Conservation (phyloP, 306 rosid genomes). For the Vigna nakashimae region DNA sequence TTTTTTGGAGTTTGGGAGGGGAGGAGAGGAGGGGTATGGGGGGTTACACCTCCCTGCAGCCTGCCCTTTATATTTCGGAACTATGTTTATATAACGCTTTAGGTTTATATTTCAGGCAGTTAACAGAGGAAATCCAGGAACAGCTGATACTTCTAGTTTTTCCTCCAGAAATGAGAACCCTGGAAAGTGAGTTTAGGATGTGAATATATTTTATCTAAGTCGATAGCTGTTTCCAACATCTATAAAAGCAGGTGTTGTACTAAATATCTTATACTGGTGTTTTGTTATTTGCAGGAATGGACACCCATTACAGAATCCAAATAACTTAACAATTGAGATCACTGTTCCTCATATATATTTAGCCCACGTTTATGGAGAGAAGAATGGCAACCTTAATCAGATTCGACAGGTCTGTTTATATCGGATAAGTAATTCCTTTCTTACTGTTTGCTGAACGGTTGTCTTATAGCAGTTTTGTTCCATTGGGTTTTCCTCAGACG, state of each 20-base stretch:
- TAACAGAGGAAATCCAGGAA: conserved; percentile 57
- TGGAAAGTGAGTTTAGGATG: conserved; percentile 60
- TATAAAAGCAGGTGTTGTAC: background rate
- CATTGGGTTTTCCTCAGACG: conserved; percentile 51
- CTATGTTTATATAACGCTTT: conserved; percentile 1
- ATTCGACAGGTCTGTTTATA: conserved; percentile 72
- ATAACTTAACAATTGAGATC: conserved; percentile 61
- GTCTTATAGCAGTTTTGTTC: conserved; percentile 9
- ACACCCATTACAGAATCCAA: conserved; percentile 55
- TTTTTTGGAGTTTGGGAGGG: background rate
- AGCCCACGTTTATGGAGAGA: conserved; percentile 71
- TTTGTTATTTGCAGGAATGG: conserved; percentile 51
- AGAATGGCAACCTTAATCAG: conserved; percentile 63
- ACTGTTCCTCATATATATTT: conserved; percentile 68
- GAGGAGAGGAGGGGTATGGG: background rate
- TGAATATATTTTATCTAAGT: conserved; percentile 5
- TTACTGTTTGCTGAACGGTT: background rate
- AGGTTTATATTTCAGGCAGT: conserved; percentile 60
- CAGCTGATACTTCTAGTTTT: conserved; percentile 59
- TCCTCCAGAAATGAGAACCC: conserved; percentile 61
- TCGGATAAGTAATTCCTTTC: conserved; percentile 12
- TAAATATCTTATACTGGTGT: conserved; percentile 25
- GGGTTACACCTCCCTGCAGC: background rate
- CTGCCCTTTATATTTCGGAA: conserved; percentile 5
- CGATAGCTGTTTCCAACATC: conserved; percentile 12